phyloP scores from a whole-genome alignment of 495 filamentous ascomycete genomes.

The Copromyces sp. region DNA sequence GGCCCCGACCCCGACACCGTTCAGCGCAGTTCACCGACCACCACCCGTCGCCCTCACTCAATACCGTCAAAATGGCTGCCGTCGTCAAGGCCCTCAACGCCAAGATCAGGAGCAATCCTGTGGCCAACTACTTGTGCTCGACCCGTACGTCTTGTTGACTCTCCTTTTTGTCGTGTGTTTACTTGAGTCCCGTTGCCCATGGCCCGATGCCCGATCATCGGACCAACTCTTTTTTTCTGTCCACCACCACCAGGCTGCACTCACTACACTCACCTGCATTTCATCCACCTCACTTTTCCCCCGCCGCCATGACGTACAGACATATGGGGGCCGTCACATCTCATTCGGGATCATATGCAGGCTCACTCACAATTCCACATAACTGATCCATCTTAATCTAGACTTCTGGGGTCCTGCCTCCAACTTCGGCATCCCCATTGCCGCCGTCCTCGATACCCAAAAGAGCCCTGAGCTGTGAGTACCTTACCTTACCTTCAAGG shows the following conservation, averaged over 20 bases:
- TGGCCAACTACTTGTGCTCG: constrained; percentile 81
- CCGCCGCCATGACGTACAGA: background rate
- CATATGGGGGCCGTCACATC: background rate
- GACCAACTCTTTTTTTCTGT: background rate
- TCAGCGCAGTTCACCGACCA: background rate
- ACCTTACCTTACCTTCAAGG: too few species aligned
- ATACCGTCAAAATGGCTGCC: constrained; percentile 56
- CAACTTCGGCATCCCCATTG: constrained; percentile 92
- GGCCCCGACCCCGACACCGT: background rate
- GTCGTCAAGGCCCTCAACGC: constrained; percentile 82
- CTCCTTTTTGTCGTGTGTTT: background rate
- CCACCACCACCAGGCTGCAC: too few species aligned
- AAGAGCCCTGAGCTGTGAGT: constrained; percentile 88
- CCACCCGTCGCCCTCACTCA: background rate
- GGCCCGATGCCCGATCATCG: background rate
- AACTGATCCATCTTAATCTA: constrained; percentile 21
- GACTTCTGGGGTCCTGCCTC: constrained; percentile 96
- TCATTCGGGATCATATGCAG: background rate
- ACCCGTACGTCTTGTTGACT: constrained; percentile 60
- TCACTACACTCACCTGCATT: background rate
- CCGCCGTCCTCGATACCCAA: constrained; percentile 80
- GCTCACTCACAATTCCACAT: background rate
- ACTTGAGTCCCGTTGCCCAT: background rate
- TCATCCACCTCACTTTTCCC: background rate
- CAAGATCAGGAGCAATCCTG: constrained; percentile 82